phyloP scores from a whole-genome alignment of 352 stramenopile genomes.

The Globisporangium irregulare region DNA sequence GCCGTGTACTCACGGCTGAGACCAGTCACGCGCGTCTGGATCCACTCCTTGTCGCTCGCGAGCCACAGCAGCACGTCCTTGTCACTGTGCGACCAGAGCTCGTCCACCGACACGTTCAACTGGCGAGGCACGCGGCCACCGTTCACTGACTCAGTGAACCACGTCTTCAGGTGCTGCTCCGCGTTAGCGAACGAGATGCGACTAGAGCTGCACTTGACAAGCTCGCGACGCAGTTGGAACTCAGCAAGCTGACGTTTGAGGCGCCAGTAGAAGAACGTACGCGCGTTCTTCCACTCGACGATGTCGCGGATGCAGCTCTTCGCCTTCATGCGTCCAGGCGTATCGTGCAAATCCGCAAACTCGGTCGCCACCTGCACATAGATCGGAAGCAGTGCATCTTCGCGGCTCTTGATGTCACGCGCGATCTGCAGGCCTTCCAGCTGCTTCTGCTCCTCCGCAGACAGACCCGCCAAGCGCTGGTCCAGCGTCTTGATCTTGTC shows the following conservation, averaged over 20 bases:
- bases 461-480: conserved; percentile 56
- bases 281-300: conserved; percentile 94
- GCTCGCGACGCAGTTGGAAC: conserved; percentile 88
- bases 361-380: conserved; percentile 98
- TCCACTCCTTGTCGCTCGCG: conserved; percentile 75
- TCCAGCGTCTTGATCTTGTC: conserved; percentile 89
- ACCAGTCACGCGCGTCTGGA: conserved; percentile 49
- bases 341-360: conserved; percentile 99
- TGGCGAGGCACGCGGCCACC: conserved; percentile 61
- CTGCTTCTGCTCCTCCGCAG: conserved; percentile 40
- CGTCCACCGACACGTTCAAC: conserved; percentile 59
- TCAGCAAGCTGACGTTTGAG: conserved; percentile 97
- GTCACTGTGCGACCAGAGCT: conserved; percentile 66
- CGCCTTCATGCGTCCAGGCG: conserved; percentile 99
- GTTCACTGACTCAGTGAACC: conserved; percentile 84
- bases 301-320: conserved; percentile 97
- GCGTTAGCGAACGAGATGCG: conserved; percentile 46
- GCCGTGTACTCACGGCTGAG: conserved; percentile 71
- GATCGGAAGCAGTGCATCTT: conserved; percentile 94
- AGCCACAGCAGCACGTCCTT: conserved; percentile 83
- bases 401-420: conserved; percentile 90
- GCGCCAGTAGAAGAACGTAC: conserved; percentile 98
- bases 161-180: conserved; percentile 68
- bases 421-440: conserved; percentile 60
- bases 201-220: conserved; percentile 33